Conservation (phyloP, 345 rosid genomes). For the Bruguiera sexangula region DNA sequence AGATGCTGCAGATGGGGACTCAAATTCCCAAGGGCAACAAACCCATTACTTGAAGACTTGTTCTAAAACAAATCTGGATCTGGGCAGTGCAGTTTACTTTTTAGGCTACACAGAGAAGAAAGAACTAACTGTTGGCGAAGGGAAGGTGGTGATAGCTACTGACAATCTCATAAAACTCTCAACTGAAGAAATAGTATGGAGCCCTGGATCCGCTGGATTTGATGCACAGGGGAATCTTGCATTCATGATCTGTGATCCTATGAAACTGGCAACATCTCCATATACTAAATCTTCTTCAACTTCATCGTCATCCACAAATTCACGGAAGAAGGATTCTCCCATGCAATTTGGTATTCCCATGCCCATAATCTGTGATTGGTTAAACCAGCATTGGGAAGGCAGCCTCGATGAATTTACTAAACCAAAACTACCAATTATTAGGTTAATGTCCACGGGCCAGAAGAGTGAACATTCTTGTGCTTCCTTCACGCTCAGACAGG, state of each 20-base stretch:
- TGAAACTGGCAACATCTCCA: conserved; percentile 90
- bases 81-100: conserved; percentile 72
- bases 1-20: conserved; percentile 74
- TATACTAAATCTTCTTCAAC: conserved; percentile 64
- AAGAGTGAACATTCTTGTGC: conserved; percentile 84
- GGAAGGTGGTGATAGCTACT: conserved; percentile 88
- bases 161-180: conserved; percentile 89
- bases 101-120: conserved; percentile 64
- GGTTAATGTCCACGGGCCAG: conserved; percentile 88
- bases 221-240: conserved; percentile 91
- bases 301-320: conserved; percentile 59
- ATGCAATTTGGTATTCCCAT: conserved; percentile 94
- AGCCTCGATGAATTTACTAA: conserved; percentile 80
- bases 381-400: conserved; percentile 98
- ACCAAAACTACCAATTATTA: conserved; percentile 78
- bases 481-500: conserved; percentile 76
- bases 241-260: conserved; percentile 96
- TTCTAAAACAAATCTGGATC: conserved; percentile 68
- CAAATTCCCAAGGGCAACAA: conserved; percentile 59
- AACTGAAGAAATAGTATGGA: conserved; percentile 71
- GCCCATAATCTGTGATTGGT: conserved; percentile 89
- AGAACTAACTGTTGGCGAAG: conserved; percentile 73
- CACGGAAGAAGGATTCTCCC: conserved; percentile 57
- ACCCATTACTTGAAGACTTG: conserved; percentile 81
- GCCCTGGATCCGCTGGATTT: conserved; percentile 93